Evolutionary conservation across 1,139 yeast species (phyloP), one percentile per base, ranked within the genome.

Genomic region (Saccharomycopsis hybrid): DNA sequence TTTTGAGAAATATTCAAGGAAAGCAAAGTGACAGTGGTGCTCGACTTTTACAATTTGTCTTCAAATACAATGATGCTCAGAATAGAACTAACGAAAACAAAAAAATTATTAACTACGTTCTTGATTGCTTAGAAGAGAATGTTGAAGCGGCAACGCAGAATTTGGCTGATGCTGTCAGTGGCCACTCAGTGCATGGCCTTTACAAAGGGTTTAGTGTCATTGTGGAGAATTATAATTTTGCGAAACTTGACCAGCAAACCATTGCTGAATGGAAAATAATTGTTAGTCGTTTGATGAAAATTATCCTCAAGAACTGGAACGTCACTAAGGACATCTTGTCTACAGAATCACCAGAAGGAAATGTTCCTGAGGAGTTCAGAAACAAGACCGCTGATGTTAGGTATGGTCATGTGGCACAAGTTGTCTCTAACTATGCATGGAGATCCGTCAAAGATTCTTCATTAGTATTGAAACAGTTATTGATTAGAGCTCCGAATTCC

Each of bases 21-120:
- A 76, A 89, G 52, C 78, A 74, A 54, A 84, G 89, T 47, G 97
- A 90, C 55, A 83, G 90, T 29, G 96, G 94, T 7, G 90, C 96
- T 0, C 74, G 81, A 42, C 67, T 82, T 11, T 66, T 83, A 41
- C 78, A 76, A 57, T 73, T 83, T 54, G 55, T 76, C 45, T 73
- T 65, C 58, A 47, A 50, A 7, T 52, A 48, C 37, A 49, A 52
- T 33, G n/a, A 9, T 5, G 31, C 28, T 7, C 48, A 46, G 18
- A 0, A 47, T 54, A 28, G 46, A 40, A 2, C n/a, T 13, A 32
- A n/a, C 13, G 46, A 51, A 24, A 50, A 50, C 40, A 44, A 42
- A 24, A 37, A 32, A 24, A 50, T 50, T 35, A 45, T 45, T 29
- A 49, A 52, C 13, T 39, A 44, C 28, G 37, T 52, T 25, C 27